A percentile compares a stretch with the other conserved stretches of the same genome.
phyloP scores from a whole-genome alignment of 768 basidiomycete species.

The Mycena filopes region DNA sequence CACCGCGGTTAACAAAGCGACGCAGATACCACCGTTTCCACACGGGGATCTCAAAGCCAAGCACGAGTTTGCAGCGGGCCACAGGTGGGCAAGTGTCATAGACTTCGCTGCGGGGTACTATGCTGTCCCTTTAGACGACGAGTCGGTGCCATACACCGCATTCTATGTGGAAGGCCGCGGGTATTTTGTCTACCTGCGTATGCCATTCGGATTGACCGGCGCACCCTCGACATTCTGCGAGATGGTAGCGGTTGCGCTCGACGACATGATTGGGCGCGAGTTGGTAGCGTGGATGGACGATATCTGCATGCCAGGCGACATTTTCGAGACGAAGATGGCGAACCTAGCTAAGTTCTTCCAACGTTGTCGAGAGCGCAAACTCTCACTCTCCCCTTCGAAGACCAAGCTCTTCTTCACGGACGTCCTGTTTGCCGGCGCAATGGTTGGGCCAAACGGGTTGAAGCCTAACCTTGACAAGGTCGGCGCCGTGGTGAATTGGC shows the following conservation, averaged over 20 bases:
- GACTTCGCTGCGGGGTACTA: slow-evolving; percentile 53
- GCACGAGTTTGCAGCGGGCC: slow-evolving; percentile 47
- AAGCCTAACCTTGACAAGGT: background rate
- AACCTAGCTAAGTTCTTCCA: slow-evolving; percentile 41
- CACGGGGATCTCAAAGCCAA: slow-evolving; percentile 52
- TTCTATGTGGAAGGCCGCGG: slow-evolving; percentile 53
- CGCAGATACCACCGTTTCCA: slow-evolving; percentile 41
- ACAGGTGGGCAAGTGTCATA: slow-evolving; percentile 47
- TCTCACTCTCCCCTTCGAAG: slow-evolving; percentile 46
- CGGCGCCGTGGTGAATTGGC: slow-evolving; percentile 42
- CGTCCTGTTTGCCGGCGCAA: no score
- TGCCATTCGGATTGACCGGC: slow-evolving; percentile 54
- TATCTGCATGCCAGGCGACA: slow-evolving; percentile 43
- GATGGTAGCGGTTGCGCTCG: slow-evolving; percentile 31
- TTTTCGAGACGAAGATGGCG: slow-evolving; percentile 40
- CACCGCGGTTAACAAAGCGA: slow-evolving; percentile 44
- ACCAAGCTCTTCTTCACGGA: no score
- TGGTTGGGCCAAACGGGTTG: background rate
- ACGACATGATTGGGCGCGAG: slow-evolving; percentile 23
- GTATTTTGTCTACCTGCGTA: slow-evolving; percentile 44
- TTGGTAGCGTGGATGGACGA: slow-evolving; percentile 52
- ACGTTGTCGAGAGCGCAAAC: slow-evolving; percentile 37
- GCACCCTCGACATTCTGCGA: slow-evolving; percentile 48
- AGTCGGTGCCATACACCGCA: slow-evolving; percentile 40
- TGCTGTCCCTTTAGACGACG: slow-evolving; percentile 32